These are phyloP conservation scores for Medicago arabica DNA, from an alignment of 306 rosid genomes.

Conservation along the genomic window DNA sequence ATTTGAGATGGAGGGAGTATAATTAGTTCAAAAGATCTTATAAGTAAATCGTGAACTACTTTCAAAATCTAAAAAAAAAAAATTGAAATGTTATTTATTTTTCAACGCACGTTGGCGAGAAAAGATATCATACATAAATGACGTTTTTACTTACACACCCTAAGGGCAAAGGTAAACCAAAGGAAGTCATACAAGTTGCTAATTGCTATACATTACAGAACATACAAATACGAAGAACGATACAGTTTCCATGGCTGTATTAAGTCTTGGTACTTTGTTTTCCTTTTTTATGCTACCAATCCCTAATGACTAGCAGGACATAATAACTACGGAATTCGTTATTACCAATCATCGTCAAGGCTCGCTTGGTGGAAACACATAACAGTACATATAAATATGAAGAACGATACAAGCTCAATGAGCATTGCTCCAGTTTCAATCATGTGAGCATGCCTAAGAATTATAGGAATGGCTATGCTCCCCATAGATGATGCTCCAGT, in stretches of 20 bases:
- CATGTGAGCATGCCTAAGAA: slow-evolving; percentile 89
- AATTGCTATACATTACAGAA: too few relatives aligned
- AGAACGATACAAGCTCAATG: slow-evolving; percentile 90
- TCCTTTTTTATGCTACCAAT: slow-evolving; percentile 8
- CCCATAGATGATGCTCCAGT: slow-evolving; percentile 94
- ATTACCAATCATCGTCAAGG: slow-evolving; percentile 95
- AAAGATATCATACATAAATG: too few relatives aligned
- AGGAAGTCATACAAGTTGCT: too few relatives aligned
- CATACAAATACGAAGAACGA: too few relatives aligned
- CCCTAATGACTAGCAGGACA: slow-evolving; percentile 31
- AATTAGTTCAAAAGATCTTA: too few relatives aligned
- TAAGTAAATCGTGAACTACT: too few relatives aligned
- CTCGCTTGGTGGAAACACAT: slow-evolving; percentile 92
- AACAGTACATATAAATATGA: slow-evolving; percentile 88
- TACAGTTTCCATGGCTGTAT: slow-evolving; percentile 19
- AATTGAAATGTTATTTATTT: too few relatives aligned
- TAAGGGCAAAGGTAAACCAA: too few relatives aligned
- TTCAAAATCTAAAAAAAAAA: too few relatives aligned
- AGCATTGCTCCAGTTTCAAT: slow-evolving; percentile 95
- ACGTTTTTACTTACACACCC: too few relatives aligned
- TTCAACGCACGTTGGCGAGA: too few relatives aligned
- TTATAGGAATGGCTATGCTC: slow-evolving; percentile 93
- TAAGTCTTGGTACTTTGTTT: slow-evolving; percentile 33
- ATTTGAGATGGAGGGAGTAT: too few relatives aligned
- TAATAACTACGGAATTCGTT: slow-evolving; percentile 19